Conservation (phyloP, 257 asterid species). For the Leptodermis oblonga region DNA sequence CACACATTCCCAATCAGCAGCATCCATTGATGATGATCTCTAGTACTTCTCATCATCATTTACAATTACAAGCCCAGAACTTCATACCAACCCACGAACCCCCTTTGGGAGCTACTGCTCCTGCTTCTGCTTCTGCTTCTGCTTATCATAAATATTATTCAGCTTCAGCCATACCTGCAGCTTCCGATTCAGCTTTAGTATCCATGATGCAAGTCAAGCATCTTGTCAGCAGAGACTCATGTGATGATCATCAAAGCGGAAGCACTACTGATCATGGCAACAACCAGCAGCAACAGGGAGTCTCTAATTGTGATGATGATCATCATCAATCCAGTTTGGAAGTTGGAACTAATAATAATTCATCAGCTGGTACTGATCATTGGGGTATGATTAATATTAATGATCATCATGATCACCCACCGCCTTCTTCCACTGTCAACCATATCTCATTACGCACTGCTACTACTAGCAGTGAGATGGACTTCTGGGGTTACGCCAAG, state of each 20-base stretch:
- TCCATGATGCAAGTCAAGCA: constrained; percentile 44
- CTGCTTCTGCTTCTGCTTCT: no score
- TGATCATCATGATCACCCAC: not conserved
- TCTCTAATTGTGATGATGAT: constrained; percentile 9
- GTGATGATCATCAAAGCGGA: constrained; percentile 28
- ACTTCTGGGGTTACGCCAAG: constrained; percentile 71
- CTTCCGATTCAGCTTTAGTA: constrained; percentile 15
- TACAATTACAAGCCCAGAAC: constrained; percentile 43
- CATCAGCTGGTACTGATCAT: constrained; percentile 30
- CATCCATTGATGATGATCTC: no score
- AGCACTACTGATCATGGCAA: constrained; percentile 34
- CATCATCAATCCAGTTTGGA: constrained; percentile 31
- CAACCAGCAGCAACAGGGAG: constrained; percentile 23
- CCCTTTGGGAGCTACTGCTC: constrained; percentile 4
- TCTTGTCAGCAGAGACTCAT: constrained; percentile 50
- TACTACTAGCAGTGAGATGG: constrained; percentile 61
- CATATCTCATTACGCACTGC: constrained; percentile 43
- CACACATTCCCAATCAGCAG: no score
- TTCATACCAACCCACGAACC: constrained; percentile 39
- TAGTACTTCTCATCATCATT: not conserved
- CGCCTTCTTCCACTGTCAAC: constrained; percentile 32
- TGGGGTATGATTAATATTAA: constrained; percentile 39
- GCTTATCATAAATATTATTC: constrained; percentile 28
- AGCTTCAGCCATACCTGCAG: no score
- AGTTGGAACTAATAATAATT: constrained; percentile 21